Evolutionary conservation across 805 yeast species (phyloP).

Genomic region (Suhomyces sp.): DNA sequence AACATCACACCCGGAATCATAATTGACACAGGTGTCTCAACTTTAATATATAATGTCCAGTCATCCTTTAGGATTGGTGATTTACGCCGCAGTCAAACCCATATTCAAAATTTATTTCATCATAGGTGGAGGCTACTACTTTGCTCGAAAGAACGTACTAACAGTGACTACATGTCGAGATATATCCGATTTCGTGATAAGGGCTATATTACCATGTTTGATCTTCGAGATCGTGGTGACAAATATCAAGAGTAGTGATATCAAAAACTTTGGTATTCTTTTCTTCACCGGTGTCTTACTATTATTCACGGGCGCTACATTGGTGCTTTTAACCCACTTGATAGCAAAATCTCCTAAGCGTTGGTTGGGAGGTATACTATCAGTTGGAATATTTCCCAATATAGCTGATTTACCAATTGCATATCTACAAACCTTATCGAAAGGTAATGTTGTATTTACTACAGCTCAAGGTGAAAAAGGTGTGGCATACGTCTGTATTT

Average conservation of each 20-base stretch:
- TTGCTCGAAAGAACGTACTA: constrained; percentile 62
- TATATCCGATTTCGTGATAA: constrained; percentile 65
- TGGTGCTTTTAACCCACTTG: constrained; percentile 46
- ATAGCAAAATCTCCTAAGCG: constrained; percentile 61
- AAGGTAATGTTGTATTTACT: constrained; percentile 55
- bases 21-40: not conserved
- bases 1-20: not conserved
- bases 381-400: constrained; percentile 75
- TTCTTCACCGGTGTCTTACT: constrained; percentile 47
- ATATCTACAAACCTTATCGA: constrained; percentile 68
- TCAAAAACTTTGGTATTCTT: constrained; percentile 67
- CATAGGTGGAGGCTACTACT: constrained; percentile 59
- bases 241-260: constrained; percentile 64
- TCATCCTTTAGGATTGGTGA: constrained; percentile 55
- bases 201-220: constrained; percentile 70
- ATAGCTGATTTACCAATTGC: constrained; percentile 85
- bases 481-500: constrained; percentile 79
- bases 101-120: constrained; percentile 76
- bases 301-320: constrained; percentile 47
- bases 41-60: constrained; percentile 1
- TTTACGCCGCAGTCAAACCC: constrained; percentile 82
- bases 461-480: constrained; percentile 66
- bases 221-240: constrained; percentile 70
- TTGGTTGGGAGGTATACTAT: constrained; percentile 74
- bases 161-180: constrained; percentile 67